These are phyloP conservation scores for Trichoderma arundinaceum DNA, from an alignment of 2,329 filamentous ascomycete species.

Conservation along the genomic window DNA sequence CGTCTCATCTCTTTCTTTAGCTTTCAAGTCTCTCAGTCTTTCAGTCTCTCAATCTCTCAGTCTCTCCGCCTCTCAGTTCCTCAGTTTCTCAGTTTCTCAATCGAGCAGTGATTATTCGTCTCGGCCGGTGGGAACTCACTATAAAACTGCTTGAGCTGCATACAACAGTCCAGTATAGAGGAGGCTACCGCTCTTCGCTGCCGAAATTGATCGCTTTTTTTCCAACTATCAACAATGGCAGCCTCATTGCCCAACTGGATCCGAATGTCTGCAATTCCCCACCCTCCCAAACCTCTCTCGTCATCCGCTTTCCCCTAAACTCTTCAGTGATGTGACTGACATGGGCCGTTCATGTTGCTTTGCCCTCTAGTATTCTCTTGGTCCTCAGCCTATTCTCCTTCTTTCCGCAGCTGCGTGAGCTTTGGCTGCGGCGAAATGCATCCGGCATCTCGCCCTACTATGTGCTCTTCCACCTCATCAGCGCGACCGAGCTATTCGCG, in stretches of 20 bases:
- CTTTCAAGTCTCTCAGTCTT: background rate
- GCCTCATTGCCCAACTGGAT: background rate
- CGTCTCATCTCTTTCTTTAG: background rate
- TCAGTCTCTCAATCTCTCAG: no score
- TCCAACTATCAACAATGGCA: background rate
- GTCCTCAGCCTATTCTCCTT: background rate
- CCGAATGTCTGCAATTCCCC: background rate
- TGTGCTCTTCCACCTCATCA: background rate
- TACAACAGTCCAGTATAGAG: background rate
- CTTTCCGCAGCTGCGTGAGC: background rate
- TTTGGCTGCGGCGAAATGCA: background rate
- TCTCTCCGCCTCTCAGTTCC: no score
- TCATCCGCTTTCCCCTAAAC: background rate
- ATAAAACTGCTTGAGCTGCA: background rate
- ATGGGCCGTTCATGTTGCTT: background rate
- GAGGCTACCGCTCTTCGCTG: background rate
- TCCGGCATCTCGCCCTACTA: background rate
- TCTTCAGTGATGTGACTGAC: background rate
- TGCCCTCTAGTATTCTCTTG: background rate
- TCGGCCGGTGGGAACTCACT: background rate
- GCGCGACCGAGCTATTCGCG: background rate
- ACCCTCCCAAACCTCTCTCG: background rate
- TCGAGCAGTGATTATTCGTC: background rate
- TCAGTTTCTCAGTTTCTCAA: background rate
- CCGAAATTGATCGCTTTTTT: background rate